A percentile compares a stretch with the other conserved stretches of the same genome.
Conservation (phyloP, 495 filamentous ascomycete species). For the Xylaria longipes region DNA sequence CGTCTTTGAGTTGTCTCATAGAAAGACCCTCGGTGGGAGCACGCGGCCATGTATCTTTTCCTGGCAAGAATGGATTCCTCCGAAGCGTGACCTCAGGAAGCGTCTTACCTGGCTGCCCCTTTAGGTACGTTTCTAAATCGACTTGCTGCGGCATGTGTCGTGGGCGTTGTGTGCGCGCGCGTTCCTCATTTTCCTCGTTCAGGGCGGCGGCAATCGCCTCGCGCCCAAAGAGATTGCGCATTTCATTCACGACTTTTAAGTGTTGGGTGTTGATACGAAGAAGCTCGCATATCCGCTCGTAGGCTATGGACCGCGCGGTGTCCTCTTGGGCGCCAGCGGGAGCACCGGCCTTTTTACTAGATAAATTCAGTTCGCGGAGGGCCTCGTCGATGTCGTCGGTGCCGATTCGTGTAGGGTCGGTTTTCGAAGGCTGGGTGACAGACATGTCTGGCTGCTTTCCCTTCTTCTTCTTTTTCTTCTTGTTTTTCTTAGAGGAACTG, state of each 20-base stretch:
- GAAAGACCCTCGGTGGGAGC: conserved; percentile 79
- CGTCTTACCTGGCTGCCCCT: conserved; percentile 64
- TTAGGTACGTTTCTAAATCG: conserved; percentile 74
- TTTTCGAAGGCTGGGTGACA: not conserved
- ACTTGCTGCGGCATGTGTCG: conserved; percentile 61
- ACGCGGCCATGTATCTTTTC: conserved; percentile 90
- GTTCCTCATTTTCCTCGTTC: conserved; percentile 60
- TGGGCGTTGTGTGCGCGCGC: conserved; percentile 45
- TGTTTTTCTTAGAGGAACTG: conserved; percentile 62
- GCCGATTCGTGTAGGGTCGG: conserved; percentile 40
- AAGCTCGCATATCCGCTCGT: conserved; percentile 59
- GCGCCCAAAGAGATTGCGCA: conserved; percentile 90
- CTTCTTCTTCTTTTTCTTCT: conserved; percentile 69
- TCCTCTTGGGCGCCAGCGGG: conserved; percentile 21
- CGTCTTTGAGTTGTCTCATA: conserved; percentile 74
- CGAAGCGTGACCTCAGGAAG: conserved; percentile 72
- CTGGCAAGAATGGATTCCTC: conserved; percentile 84
- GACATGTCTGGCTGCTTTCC: conserved; percentile 42
- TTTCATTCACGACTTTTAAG: conserved; percentile 89
- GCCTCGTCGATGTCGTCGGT: conserved; percentile 86
- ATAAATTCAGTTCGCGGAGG: conserved; percentile 66
- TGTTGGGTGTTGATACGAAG: conserved; percentile 77
- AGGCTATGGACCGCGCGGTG: conserved; percentile 29
- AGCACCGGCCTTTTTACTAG: conserved; percentile 27
- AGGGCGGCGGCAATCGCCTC: conserved; percentile 71